Percentiles rank a stretch among this genome's conserved stretches.
Evolutionary conservation across 2,329 filamentous ascomycete genomes (phyloP).

Genomic region (Fusarium burgessii): DNA sequence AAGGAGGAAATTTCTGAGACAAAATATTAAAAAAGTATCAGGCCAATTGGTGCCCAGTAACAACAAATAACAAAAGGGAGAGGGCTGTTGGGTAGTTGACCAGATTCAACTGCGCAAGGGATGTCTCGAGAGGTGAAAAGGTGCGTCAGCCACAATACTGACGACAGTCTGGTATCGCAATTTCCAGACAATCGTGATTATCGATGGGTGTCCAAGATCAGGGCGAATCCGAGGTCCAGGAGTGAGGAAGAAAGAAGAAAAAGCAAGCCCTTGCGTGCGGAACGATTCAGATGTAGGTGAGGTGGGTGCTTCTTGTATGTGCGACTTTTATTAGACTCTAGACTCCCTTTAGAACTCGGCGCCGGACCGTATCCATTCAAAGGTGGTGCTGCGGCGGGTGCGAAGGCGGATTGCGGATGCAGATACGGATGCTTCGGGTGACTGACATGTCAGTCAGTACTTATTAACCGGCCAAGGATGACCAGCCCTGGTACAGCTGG

Average conservation of each 20-base stretch:
- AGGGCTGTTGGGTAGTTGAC: conserved; percentile 10
- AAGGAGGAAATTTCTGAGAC: conserved; percentile 42
- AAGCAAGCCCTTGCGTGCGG: conserved; percentile 30
- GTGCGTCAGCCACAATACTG: conserved; percentile 42
- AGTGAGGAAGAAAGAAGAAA: conserved; percentile 21
- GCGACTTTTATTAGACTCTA: conserved; percentile 40
- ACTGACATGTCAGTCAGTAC: conserved; percentile 43
- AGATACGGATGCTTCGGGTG: conserved; percentile 46
- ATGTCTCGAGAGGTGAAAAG: conserved; percentile 29
- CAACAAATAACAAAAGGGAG: conserved; percentile 13
- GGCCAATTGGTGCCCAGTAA: conserved; percentile 6
- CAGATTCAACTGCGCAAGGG: conserved; percentile 33
- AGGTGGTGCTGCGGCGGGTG: conserved; percentile 45
- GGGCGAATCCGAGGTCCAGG: conserved; percentile 20
- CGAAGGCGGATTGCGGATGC: conserved; percentile 24
- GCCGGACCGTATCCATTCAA: conserved; percentile 43
- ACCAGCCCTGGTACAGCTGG: conserved; percentile 32
- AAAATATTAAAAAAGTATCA: conserved; percentile 18
- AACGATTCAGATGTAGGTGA: conserved; percentile 35
- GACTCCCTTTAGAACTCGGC: conserved; percentile 44
- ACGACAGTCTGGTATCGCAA: conserved; percentile 36
- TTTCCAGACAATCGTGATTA: conserved; percentile 16
- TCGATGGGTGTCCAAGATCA: conserved; percentile 18
- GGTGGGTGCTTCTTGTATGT: conserved; percentile 42
- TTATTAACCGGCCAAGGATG: conserved; percentile 39